Conservation (phyloP, 2,329 filamentous ascomycete genomes). For the Chlorencoelia australis region DNA sequence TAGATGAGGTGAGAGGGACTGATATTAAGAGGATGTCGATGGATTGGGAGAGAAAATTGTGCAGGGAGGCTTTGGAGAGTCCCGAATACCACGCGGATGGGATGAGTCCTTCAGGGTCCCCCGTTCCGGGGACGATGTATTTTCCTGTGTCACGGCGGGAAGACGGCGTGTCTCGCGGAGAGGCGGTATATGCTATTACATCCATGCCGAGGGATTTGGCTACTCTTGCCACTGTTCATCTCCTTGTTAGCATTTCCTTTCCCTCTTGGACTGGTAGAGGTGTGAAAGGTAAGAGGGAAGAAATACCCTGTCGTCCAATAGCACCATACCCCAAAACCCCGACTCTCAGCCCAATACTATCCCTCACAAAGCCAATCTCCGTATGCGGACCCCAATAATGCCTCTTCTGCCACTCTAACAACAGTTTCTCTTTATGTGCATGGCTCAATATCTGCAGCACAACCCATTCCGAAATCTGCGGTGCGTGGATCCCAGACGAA, state of each 20-base stretch:
- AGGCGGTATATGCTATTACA: slow-evolving; percentile 55
- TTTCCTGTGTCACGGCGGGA: slow-evolving; percentile 42
- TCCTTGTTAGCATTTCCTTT: slow-evolving; percentile 1
- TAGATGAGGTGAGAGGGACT: slow-evolving; percentile 29
- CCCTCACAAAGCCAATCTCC: slow-evolving; percentile 32
- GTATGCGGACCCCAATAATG: slow-evolving; percentile 38
- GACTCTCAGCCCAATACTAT: slow-evolving; percentile 47
- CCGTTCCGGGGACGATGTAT: slow-evolving; percentile 54
- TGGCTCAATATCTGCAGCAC: slow-evolving; percentile 50
- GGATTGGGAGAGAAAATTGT: slow-evolving; percentile 27
- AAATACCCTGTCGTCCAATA: slow-evolving; percentile 33
- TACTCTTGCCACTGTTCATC: slow-evolving; percentile 33
- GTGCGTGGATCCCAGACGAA: slow-evolving; percentile 31
- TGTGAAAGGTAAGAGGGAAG: neutral
- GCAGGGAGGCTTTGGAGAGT: slow-evolving; percentile 23
- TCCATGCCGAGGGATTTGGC: slow-evolving; percentile 49
- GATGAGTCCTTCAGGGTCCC: slow-evolving; percentile 29
- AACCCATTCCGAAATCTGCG: slow-evolving; percentile 58
- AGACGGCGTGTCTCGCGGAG: slow-evolving; percentile 45
- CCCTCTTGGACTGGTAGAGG: neutral
- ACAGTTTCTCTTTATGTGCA: slow-evolving; percentile 40
- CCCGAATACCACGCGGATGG: slow-evolving; percentile 31
- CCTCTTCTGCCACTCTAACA: slow-evolving; percentile 48
- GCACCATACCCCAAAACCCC: slow-evolving; percentile 37
- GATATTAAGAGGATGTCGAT: slow-evolving; percentile 31